phyloP scores from a whole-genome alignment of 148 eudicot genomes.

The Arctostaphylos glauca region DNA sequence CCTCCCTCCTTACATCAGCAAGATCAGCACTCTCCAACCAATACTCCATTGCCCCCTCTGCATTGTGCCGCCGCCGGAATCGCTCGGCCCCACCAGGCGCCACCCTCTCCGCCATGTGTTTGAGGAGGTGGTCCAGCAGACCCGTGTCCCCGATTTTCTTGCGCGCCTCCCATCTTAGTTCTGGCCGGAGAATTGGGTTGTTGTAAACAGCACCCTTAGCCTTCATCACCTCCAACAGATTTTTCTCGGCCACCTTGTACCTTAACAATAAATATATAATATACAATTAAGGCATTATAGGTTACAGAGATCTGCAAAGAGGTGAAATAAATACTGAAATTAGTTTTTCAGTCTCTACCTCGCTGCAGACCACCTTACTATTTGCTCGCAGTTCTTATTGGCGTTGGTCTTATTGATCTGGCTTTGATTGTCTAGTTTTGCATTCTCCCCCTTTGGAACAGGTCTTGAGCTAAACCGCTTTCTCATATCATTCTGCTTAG shows the following conservation, averaged over 20 bases:
- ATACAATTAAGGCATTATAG: no score
- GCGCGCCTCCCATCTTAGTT: slow-evolving; percentile 71
- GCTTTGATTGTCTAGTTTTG: slow-evolving; percentile 21
- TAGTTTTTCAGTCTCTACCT: neutral
- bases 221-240: slow-evolving; percentile 73
- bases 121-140: slow-evolving; percentile 81
- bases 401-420: slow-evolving; percentile 16
- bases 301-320: neutral
- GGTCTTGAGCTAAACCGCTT: slow-evolving; percentile 22
- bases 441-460: slow-evolving; percentile 24
- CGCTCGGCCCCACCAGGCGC: slow-evolving; percentile 85
- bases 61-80: slow-evolving; percentile 78
- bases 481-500: slow-evolving; percentile 16
- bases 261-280: slow-evolving; percentile 19
- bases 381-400: slow-evolving; percentile 26
- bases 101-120: slow-evolving; percentile 86
- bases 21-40: slow-evolving; percentile 92
- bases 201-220: slow-evolving; percentile 56
- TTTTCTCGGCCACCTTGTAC: slow-evolving; percentile 73
- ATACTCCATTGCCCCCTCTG: slow-evolving; percentile 91
- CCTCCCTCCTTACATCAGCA: slow-evolving; percentile 50
- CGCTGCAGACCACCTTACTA: slow-evolving; percentile 65
- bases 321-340: neutral
- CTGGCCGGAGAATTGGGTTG: slow-evolving; percentile 72
- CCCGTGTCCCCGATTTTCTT: slow-evolving; percentile 91